Percentiles rank a stretch among this genome's conserved stretches.
phyloP scores from a whole-genome alignment of 2,329 filamentous ascomycete genomes.

The Apiospora arundinis region DNA sequence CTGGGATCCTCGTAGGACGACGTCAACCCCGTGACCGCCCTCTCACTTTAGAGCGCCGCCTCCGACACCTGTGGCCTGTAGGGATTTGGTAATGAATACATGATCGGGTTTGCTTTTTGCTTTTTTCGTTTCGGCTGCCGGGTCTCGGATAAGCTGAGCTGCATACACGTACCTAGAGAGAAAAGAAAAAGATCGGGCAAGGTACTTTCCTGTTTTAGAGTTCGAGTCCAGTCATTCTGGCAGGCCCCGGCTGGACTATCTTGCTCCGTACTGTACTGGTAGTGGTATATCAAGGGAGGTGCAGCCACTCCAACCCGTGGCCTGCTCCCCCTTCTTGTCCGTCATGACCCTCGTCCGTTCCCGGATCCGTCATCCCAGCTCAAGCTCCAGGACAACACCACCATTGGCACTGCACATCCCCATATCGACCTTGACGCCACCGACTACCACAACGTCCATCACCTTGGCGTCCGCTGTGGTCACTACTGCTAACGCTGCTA shows the following conservation, averaged over 20 bases:
- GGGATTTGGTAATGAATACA: conserved; percentile 17
- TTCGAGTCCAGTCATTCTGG: background rate
- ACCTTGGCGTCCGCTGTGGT: background rate
- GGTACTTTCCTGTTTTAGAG: background rate
- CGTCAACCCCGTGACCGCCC: background rate
- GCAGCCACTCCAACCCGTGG: background rate
- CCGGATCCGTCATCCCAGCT: conserved; percentile 3
- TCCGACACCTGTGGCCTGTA: background rate
- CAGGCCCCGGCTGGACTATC: background rate
- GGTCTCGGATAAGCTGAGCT: background rate
- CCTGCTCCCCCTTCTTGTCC: background rate
- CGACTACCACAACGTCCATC: background rate
- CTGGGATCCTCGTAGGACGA: background rate
- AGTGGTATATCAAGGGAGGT: conserved; percentile 1
- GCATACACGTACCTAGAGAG: background rate
- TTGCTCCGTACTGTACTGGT: background rate
- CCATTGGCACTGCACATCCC: background rate
- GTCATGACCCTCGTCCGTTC: conserved; percentile 10
- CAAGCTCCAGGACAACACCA: no score
- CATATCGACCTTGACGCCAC: background rate
- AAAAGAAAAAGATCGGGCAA: background rate
- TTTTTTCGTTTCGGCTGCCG: background rate
- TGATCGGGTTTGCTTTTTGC: background rate
- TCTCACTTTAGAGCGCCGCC: background rate
- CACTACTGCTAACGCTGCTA: background rate